phyloP scores from a whole-genome alignment of 257 asterid genomes.

The Jacaranda mimosifolia region DNA sequence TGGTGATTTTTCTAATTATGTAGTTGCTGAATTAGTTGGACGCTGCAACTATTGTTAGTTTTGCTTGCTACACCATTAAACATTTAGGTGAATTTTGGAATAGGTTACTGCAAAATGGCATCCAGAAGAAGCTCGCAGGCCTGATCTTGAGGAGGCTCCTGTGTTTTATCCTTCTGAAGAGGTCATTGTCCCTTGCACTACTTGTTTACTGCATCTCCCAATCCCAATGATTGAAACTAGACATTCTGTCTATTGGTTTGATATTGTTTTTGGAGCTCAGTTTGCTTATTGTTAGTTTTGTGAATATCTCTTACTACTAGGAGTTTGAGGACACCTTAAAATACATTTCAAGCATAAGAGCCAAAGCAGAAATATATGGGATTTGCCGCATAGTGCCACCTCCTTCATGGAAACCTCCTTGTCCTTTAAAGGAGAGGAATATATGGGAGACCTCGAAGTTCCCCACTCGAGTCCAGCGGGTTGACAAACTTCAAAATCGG shows the following conservation, averaged over 20 bases:
- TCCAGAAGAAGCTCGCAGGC: conserved; percentile 83
- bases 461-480: conserved; percentile 84
- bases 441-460: conserved; percentile 80
- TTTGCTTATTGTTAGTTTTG: conserved; percentile 32
- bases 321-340: conserved; percentile 89
- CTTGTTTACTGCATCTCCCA: conserved; percentile 26
- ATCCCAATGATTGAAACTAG: conserved; percentile 15
- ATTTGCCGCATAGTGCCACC: conserved; percentile 99
- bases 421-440: conserved; percentile 73
- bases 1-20: conserved; percentile 18
- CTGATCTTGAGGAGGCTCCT: conserved; percentile 84
- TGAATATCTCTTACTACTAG: conserved; percentile 49
- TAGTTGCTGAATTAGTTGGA: not conserved
- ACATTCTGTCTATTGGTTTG: conserved; percentile 19
- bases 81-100: conserved; percentile 45
- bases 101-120: conserved; percentile 91
- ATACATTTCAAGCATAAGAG: conserved; percentile 83
- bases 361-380: conserved; percentile 86
- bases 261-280: not conserved
- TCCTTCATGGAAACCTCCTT: conserved; percentile 94
- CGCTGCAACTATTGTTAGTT: not conserved
- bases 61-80: conserved; percentile 16
- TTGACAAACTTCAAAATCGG: conserved; percentile 95
- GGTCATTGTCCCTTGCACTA: conserved; percentile 50
- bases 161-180: conserved; percentile 96